These are phyloP conservation scores for Plantago elongata DNA, from an alignment of 257 asterid genomes.

Conservation along the genomic window DNA sequence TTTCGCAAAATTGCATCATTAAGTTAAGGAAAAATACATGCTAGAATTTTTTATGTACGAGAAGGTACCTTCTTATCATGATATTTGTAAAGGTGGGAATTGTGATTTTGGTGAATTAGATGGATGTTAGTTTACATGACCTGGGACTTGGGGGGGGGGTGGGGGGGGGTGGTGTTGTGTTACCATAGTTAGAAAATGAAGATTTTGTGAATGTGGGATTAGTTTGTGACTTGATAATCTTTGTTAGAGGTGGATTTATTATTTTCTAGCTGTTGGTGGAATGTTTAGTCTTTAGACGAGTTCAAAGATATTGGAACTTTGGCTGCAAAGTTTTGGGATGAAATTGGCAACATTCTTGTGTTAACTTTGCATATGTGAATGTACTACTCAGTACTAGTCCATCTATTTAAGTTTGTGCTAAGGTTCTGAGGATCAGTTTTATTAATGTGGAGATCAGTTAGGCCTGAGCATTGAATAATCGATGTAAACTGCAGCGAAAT, in stretches of 20 bases:
- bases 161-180: too few species aligned
- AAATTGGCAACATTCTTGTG: background rate
- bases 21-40: too few species aligned
- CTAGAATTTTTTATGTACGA: too few species aligned
- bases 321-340: background rate
- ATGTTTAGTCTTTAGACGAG: background rate
- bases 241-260: background rate
- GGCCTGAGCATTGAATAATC: background rate
- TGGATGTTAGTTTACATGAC: too few species aligned
- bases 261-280: background rate
- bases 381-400: background rate
- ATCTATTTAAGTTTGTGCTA: background rate
- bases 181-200: constrained; percentile 4
- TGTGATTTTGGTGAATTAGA: too few species aligned
- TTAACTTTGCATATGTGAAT: constrained; percentile 1
- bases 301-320: background rate
- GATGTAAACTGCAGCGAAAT: background rate
- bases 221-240: constrained; percentile 4
- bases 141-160: too few species aligned
- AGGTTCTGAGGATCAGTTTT: background rate
- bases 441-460: background rate
- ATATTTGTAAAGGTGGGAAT: too few species aligned
- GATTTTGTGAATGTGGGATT: constrained; percentile 8
- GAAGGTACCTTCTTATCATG: too few species aligned
- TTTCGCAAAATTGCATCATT: too few species aligned